A percentile compares a stretch with the other conserved stretches of the same genome.
Conservation (phyloP, 768 basidiomycete genomes). For the Psilocybe sp. region DNA sequence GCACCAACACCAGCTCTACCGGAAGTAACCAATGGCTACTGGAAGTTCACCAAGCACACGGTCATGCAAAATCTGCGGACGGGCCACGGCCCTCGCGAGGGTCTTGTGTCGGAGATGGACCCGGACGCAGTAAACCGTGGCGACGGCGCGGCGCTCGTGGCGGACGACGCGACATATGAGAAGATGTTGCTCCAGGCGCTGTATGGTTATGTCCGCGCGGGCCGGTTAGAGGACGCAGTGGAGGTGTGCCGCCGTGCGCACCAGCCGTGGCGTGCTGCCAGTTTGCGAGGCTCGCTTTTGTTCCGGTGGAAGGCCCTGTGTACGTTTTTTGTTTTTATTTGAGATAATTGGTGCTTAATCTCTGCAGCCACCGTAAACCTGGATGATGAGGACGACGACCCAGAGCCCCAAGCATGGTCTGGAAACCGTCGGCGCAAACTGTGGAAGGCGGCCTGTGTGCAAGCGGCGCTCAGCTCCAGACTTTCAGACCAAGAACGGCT, state of each 20-base stretch:
- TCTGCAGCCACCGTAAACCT: slow-evolving; percentile 42
- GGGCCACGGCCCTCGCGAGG: slow-evolving; percentile 41
- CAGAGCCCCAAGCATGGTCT: slow-evolving; percentile 52
- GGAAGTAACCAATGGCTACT: slow-evolving; percentile 79
- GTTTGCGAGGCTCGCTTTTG: slow-evolving; percentile 76
- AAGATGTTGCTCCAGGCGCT: slow-evolving; percentile 73
- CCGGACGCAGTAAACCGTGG: slow-evolving; percentile 72
- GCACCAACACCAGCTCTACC: slow-evolving; percentile 59
- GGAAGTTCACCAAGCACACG: slow-evolving; percentile 77
- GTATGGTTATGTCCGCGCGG: slow-evolving; percentile 80
- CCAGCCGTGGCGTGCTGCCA: slow-evolving; percentile 91
- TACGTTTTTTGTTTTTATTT: slow-evolving; percentile 25
- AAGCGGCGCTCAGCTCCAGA: slow-evolving; percentile 74
- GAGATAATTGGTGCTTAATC: background rate
- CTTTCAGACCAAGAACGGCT: slow-evolving; percentile 76
- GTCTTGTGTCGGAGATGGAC: slow-evolving; percentile 68
- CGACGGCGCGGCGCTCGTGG: slow-evolving; percentile 58
- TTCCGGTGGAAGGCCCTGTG: slow-evolving; percentile 77
- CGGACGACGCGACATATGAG: slow-evolving; percentile 85
- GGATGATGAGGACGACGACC: slow-evolving; percentile 48
- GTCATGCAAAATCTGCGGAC: slow-evolving; percentile 63
- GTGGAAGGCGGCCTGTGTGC: slow-evolving; percentile 87
- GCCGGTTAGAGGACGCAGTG: slow-evolving; percentile 81
- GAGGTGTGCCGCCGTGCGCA: slow-evolving; percentile 79
- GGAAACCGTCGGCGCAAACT: slow-evolving; percentile 78